These are phyloP conservation scores for Paramecium caudatum DNA, from an alignment of 73 alveolate genomes.

Conservation along the genomic window DNA sequence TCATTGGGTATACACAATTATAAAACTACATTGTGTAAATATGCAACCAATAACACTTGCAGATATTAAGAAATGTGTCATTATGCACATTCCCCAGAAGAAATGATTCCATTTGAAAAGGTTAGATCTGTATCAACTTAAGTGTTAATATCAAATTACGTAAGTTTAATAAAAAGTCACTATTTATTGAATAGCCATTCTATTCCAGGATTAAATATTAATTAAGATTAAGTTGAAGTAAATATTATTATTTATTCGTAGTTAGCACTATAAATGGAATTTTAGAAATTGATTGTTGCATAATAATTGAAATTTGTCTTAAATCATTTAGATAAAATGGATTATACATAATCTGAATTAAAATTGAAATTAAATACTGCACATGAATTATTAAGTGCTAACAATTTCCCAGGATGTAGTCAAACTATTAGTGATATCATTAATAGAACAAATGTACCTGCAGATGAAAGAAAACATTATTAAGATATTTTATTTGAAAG, in stretches of 20 bases:
- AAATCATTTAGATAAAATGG: conserved; percentile 57
- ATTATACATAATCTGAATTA: conserved; percentile 18
- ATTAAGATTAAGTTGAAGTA: conserved; percentile 60
- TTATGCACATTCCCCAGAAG: conserved; percentile 89
- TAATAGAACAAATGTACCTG: conserved; percentile 61
- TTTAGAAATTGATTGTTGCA: conserved; percentile 60
- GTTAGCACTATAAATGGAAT: conserved; percentile 65
- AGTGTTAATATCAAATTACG: conserved; percentile 50
- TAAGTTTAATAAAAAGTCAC: not conserved
- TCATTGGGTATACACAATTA: conserved; percentile 74
- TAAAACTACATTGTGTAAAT: conserved; percentile 87
- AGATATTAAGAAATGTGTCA: conserved; percentile 86
- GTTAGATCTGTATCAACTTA: conserved; percentile 56
- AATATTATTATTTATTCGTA: not conserved
- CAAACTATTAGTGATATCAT: conserved; percentile 21
- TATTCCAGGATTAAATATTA: conserved; percentile 58
- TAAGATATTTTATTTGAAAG: conserved; percentile 55
- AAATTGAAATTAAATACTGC: conserved; percentile 49
- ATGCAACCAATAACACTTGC: conserved; percentile 82
- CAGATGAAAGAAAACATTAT: conserved; percentile 57
- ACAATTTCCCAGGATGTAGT: conserved; percentile 61
- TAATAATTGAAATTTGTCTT: conserved; percentile 25
- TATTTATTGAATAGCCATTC: conserved; percentile 47
- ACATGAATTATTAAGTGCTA: conserved; percentile 57
- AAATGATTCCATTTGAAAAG: conserved; percentile 78